Percentiles rank a stretch among this genome's conserved stretches.
phyloP scores from a whole-genome alignment of 2,329 filamentous ascomycete species.

The Penicillium sp. region DNA sequence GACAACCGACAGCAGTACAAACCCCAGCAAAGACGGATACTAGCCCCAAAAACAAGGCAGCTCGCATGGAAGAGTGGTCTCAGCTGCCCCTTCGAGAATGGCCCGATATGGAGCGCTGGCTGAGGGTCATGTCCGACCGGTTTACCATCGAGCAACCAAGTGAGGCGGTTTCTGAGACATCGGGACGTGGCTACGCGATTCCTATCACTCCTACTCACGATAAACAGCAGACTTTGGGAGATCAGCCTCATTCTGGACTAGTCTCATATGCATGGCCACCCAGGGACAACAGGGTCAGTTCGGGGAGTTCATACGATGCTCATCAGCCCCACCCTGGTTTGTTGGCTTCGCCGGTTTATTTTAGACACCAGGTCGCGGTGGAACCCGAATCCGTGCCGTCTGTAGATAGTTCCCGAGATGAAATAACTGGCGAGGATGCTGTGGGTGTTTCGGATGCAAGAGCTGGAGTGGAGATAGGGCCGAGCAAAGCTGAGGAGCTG shows the following conservation, averaged over 20 bases:
- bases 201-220: not conserved
- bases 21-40: conserved; percentile 10
- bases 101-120: conserved; percentile 22
- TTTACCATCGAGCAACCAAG: conserved; percentile 12
- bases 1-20: conserved; percentile 8
- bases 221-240: not conserved
- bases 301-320: conserved; percentile 9
- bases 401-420: not conserved
- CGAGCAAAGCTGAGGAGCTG: conserved; percentile 18
- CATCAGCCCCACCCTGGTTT: conserved; percentile 3
- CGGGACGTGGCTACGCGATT: conserved; percentile 2
- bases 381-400: conserved; percentile 13
- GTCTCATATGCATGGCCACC: conserved; percentile 8
- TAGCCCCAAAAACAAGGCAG: conserved; percentile 16
- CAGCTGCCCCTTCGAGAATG: conserved; percentile 20
- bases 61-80: conserved; percentile 25
- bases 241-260: not conserved
- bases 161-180: not conserved
- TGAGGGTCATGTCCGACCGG: conserved; percentile 17
- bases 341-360: conserved; percentile 11
- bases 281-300: conserved; percentile 1
- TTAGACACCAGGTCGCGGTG: conserved; percentile 2
- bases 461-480: conserved; percentile 1
- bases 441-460: not conserved
- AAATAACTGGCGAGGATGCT: not conserved